Evolutionary conservation across 306 rosid species (phyloP).

Genomic region (Pterocarpus macrocarpus): DNA sequence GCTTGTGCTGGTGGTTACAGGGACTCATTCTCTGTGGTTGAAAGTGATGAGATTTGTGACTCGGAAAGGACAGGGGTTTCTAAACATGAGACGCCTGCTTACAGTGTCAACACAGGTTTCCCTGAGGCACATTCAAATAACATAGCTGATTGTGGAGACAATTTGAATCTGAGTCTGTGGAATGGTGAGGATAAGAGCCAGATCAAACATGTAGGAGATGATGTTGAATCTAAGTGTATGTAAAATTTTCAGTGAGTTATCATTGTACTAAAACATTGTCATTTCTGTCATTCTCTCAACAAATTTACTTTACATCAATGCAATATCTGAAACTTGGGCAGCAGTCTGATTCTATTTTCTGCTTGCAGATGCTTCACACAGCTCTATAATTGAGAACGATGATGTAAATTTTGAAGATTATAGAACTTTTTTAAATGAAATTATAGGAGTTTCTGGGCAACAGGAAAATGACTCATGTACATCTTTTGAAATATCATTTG

Average conservation of each 20-base stretch:
- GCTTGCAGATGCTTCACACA: slow-evolving; percentile 72
- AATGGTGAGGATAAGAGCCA: slow-evolving; percentile 51
- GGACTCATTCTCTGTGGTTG: slow-evolving; percentile 55
- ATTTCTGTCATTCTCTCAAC: slow-evolving; percentile 12
- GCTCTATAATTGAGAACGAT: slow-evolving; percentile 50
- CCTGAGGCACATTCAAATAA: slow-evolving; percentile 50
- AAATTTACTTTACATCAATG: slow-evolving; percentile 35
- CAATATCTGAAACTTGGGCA: slow-evolving; percentile 13
- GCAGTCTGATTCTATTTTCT: slow-evolving; percentile 49
- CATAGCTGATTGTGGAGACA: slow-evolving; percentile 45
- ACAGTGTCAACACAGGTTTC: slow-evolving; percentile 52
- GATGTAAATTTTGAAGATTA: slow-evolving; percentile 52
- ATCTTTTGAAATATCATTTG: slow-evolving; percentile 58
- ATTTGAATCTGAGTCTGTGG: slow-evolving; percentile 46
- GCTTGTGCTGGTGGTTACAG: slow-evolving; percentile 48
- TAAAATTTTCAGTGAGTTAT: slow-evolving; percentile 32
- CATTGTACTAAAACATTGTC: slow-evolving; percentile 27
- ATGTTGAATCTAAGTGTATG: slow-evolving; percentile 62
- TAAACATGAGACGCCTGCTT: slow-evolving; percentile 47
- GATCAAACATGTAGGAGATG: slow-evolving; percentile 53
- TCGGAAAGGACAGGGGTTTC: slow-evolving; percentile 57
- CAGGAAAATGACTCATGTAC: slow-evolving; percentile 66
- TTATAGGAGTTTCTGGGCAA: slow-evolving; percentile 51
- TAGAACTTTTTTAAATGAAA: slow-evolving; percentile 39
- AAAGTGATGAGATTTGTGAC: slow-evolving; percentile 50